Conservation (phyloP, 805 yeast species). For the Starmera amethionina region DNA sequence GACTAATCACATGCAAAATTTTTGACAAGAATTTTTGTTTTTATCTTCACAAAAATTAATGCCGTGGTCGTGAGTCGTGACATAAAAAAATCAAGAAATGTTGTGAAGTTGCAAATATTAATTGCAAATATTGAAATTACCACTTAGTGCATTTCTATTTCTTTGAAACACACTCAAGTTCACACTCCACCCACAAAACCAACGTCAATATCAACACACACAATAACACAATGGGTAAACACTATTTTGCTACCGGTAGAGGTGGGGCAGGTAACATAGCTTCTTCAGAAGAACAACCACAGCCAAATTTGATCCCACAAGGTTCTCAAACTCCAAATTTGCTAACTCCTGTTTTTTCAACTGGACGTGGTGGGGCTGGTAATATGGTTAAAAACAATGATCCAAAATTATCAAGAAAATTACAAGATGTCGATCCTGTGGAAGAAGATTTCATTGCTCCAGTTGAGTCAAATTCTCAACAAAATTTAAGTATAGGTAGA, state of each 20-base stretch:
- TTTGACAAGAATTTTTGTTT: no score
- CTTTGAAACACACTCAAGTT: background rate
- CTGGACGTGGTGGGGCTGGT: conserved; percentile 77
- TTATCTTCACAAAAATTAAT: no score
- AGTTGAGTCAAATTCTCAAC: conserved; percentile 25
- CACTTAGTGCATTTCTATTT: no score
- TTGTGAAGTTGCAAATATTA: no score
- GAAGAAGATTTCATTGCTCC: conserved; percentile 31
- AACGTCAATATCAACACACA: background rate
- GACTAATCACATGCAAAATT: no score
- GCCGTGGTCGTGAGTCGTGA: no score
- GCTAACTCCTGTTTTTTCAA: conserved; percentile 45
- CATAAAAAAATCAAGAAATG: no score
- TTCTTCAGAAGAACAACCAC: conserved; percentile 30
- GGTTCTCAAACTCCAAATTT: conserved; percentile 56
- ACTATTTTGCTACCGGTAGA: conserved; percentile 59
- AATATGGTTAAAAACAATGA: conserved; percentile 59
- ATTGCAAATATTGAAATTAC: no score
- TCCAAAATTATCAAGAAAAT: conserved; percentile 45
- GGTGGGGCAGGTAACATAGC: conserved; percentile 73
- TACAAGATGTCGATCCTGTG: conserved; percentile 54
- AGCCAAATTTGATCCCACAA: conserved; percentile 46
- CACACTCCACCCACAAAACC: background rate
- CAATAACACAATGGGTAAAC: conserved; percentile 6
- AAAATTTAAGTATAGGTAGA: conserved; percentile 37